Conservation (phyloP, 331 rosid species). For the Malus hybrid region DNA sequence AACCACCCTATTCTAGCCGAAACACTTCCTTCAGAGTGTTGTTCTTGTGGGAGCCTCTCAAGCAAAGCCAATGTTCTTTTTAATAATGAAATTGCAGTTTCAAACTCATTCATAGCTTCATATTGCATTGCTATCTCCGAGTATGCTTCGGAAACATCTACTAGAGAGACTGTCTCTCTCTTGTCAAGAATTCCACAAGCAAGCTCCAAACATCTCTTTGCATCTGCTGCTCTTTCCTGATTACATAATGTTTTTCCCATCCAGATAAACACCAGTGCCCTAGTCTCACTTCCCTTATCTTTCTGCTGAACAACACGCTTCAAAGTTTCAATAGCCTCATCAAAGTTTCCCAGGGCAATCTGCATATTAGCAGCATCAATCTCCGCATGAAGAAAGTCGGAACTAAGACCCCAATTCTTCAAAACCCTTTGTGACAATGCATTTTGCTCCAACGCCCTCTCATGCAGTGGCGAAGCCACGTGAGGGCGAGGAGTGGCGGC, state of each 20-base stretch:
- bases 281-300: constrained; percentile 60
- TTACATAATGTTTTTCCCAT: constrained; percentile 81
- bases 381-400: constrained; percentile 69
- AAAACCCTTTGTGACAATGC: constrained; percentile 57
- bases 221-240: constrained; percentile 60
- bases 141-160: constrained; percentile 83
- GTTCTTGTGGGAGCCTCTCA: constrained; percentile 86
- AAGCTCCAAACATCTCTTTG: constrained; percentile 71
- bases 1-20: constrained; percentile 94
- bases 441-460: constrained; percentile 85
- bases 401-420: constrained; percentile 75
- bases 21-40: constrained; percentile 82
- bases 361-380: constrained; percentile 88
- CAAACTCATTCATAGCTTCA: constrained; percentile 87
- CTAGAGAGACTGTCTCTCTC: constrained; percentile 45
- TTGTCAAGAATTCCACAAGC: constrained; percentile 76
- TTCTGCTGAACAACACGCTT: constrained; percentile 50
- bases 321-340: constrained; percentile 71
- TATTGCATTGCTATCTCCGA: constrained; percentile 80
- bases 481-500: no score
- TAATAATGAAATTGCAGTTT: constrained; percentile 76
- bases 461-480: no score
- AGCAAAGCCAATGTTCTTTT: constrained; percentile 66
- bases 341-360: constrained; percentile 71
- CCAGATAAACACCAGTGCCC: constrained; percentile 70